Conservation (phyloP, 305 asterid species). For the Fraxinus ornus region DNA sequence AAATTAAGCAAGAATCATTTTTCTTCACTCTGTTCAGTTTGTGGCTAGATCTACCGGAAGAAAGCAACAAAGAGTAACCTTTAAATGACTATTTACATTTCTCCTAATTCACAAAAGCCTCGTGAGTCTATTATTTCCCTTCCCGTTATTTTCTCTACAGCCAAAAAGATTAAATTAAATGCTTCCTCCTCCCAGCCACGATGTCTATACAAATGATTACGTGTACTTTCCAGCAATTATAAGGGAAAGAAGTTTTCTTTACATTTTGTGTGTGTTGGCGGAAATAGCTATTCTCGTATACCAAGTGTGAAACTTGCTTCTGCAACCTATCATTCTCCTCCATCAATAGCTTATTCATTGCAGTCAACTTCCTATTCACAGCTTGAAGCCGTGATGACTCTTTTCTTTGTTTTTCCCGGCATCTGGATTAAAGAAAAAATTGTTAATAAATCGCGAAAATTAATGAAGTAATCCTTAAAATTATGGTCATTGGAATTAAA, state of each 20-base stretch:
- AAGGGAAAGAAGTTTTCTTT: slow-evolving; percentile 15
- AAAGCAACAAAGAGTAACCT: neutral
- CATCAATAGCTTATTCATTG: slow-evolving; percentile 96
- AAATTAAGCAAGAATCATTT: neutral
- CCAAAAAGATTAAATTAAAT: neutral
- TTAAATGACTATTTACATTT: neutral
- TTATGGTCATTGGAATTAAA: neutral
- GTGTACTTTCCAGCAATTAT: neutral
- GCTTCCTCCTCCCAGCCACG: neutral
- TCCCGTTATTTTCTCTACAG: neutral
- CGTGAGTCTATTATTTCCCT: neutral
- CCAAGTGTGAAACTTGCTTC: slow-evolving; percentile 93
- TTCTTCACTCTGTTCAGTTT: neutral
- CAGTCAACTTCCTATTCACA: slow-evolving; percentile 82
- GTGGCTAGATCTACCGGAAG: neutral
- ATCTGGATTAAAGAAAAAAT: slow-evolving; percentile 39
- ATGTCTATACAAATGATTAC: neutral
- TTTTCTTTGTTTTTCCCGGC: slow-evolving; percentile 91
- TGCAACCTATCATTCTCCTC: slow-evolving; percentile 98
- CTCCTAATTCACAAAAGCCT: neutral
- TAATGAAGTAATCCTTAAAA: neutral
- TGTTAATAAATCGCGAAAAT: neutral
- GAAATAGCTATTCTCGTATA: slow-evolving; percentile 80
- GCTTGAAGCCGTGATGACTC: slow-evolving; percentile 92
- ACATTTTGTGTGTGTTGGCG: slow-evolving; percentile 85